Evolutionary conservation across 2,329 filamentous ascomycete genomes (phyloP), one percentile per base, ranked within the genome.

Genomic region (Trichoderma arundinaceum): DNA sequence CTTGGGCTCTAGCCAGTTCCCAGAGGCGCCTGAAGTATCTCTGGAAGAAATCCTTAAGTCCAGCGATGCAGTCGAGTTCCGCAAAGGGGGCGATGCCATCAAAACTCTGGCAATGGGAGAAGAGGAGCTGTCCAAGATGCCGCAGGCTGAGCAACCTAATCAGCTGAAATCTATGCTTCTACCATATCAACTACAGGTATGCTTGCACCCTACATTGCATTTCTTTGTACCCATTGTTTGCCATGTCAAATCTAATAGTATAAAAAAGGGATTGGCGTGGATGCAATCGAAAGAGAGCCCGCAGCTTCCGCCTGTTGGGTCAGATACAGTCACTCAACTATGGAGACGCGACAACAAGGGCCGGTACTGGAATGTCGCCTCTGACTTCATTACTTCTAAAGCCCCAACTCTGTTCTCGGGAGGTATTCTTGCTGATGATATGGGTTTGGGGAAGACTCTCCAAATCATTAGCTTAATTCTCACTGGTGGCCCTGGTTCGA

Each of bases 391-490:
- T 9, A 87, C 84, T 8, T 76, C 75, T 0, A 76, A 75, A 2
- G 77, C 83, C 1, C 92, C 92, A 0, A 76, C 79, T 0, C 82
- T 96, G 22, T 87, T 91, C 7, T 91, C 88, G 57, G 93, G 93
- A 17, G 93, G 93, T 38, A 93, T 97, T 57, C 83, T 97, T 8
- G 92, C 77, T 12, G 93, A 97, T 75, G 93, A 97, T 72, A 97
- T 97, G 94, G 93, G 93, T 3, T 79, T 97, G 5, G 93, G 93
- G 28, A 96, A 96, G 79, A 97, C 93, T 0, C 83, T 97, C 8
- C 91, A 96, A 74, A 85, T 93, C 54, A 94, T 97, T 70, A 91
- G 91, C 61, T 79, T 96, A 41, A 89, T 97, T 64, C 78, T 94
- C 58, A 81, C 81, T 4, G 82, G 82, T 6, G 79, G 79, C 0